Evolutionary conservation across 2,329 filamentous ascomycete genomes (phyloP).

Genomic region (Cladosporium colombiae): DNA sequence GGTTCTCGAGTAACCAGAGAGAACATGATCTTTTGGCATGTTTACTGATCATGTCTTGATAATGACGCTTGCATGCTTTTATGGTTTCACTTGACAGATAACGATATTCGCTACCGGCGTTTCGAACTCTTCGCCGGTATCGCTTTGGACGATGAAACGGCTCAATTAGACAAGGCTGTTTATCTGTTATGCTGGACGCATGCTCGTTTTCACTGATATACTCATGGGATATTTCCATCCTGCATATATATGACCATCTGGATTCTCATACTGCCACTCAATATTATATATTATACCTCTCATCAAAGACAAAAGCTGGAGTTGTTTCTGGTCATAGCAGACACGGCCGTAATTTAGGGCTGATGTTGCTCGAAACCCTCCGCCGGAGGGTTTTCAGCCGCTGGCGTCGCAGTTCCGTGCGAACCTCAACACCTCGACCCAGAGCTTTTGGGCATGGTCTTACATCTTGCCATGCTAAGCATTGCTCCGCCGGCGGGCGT

Average conservation of each 20-base stretch:
- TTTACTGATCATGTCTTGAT: neutral
- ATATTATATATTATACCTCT: accelerated
- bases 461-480: neutral
- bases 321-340: neutral
- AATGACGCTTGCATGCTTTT: neutral
- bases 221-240: neutral
- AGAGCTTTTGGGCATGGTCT: neutral
- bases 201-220: neutral
- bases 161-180: neutral
- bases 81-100: neutral
- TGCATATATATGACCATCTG: neutral
- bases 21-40: neutral
- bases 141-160: neutral
- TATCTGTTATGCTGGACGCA: neutral
- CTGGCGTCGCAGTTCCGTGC: neutral
- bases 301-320: neutral
- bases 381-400: neutral
- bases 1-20: too few species aligned
- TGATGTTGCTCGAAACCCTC: neutral
- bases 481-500: neutral
- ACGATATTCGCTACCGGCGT: neutral
- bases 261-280: neutral
- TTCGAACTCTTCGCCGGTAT: neutral
- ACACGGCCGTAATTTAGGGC: neutral
- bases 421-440: neutral